Evolutionary conservation across 768 basidiomycete species (phyloP), one percentile per base, ranked within the genome.

Genomic region (Hygrophorus pudorinus): DNA sequence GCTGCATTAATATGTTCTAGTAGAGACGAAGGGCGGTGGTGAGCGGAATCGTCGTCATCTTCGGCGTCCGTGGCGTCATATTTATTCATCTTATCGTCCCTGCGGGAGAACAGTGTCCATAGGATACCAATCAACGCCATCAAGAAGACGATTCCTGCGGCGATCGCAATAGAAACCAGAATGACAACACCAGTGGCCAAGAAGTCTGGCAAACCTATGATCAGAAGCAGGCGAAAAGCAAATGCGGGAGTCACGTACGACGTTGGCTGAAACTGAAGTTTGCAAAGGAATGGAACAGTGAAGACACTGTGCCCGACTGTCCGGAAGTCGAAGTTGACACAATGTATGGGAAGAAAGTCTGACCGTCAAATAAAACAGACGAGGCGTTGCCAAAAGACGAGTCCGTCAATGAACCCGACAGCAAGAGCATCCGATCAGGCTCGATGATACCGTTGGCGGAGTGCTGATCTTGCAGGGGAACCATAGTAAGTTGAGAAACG

Each of bases 141-240:
- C 1, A 93, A 68, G 73, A 92, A 93, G 30, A 93, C 85, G 16
- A 97, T 78, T 13, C 94, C 96, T 12, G 92, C 91, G 8, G 88
- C 82, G 51, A 97, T 96, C 18, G 96, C 96, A 50, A 99, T 96
- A 1, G 92, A 93, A 52, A 99, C 92, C 35, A 99, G 74, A 52
- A 98, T 97, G 44, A 99, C 91, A 30, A 98, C 74, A 1, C 94
- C 96, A 17, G 79, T 77, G 0, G 93, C 89, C 44, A 99, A 75
- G 71, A 90, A 86, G 54, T 81, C 90, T 89, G 52, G 7, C 27
- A 8, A 42, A 30, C n/a, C 32, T 27, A 49, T 49, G 41, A 57
- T n/a, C 41, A 36, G 41, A 10, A 31, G 54, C 17, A 18, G n/a
- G 43, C 40, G 13, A 21, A 42, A 45, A 14, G 32, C 35, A 12